Evolutionary conservation across 345 rosid genomes (phyloP), one percentile per base, ranked within the genome.

Genomic region (Barbarea vulgaris): DNA sequence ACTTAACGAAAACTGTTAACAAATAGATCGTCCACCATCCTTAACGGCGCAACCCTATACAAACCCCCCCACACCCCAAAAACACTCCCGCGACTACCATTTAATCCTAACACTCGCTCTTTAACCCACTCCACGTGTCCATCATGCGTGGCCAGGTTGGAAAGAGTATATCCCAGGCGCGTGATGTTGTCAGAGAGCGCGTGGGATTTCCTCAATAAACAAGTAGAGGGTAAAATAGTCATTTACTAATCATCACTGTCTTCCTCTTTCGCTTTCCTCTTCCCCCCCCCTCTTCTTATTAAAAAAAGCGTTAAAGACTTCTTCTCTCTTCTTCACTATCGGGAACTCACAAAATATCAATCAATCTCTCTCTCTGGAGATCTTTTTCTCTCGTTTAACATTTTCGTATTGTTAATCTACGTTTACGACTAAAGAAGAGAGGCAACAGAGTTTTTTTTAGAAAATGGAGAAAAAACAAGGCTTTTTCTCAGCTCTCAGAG

Each of bases 391-490:
- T 59, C 18, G 11, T 57, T 17, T 1, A 9, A 17, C 5, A 8
- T 13, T 30, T 19, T 19, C 10, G 48, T 41, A 41, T 9, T 24
- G 9, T 19, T 25, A 53, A 66, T 33, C 62, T 55, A 50, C 33
- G 53, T 50, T 36, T 13, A 22, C 31, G 15, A 13, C 27, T 55
- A 34, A 34, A 9, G 77, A 25, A 70, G 27, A 9, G 62, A 34
- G 12, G 47, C 13, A 6, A 28, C 36, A 9, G 41, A 50, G 36
- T 0, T 7, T 2, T 7, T 31, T n/a, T n/a, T n/a, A n/a, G n/a
- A 1, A 46, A 58, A 95, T 95, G 98, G 99, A 95, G 81, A 95
- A 85, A 73, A 93, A 87, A 60, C 96, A 93, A 73, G 87, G 94
- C 12, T 95, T 95, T 71, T 91, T 95, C 85, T 84, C 97, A 5